These are phyloP conservation scores for Ogataea trehaloabstinens DNA, from an alignment of 805 yeast species.

Conservation along the genomic window DNA sequence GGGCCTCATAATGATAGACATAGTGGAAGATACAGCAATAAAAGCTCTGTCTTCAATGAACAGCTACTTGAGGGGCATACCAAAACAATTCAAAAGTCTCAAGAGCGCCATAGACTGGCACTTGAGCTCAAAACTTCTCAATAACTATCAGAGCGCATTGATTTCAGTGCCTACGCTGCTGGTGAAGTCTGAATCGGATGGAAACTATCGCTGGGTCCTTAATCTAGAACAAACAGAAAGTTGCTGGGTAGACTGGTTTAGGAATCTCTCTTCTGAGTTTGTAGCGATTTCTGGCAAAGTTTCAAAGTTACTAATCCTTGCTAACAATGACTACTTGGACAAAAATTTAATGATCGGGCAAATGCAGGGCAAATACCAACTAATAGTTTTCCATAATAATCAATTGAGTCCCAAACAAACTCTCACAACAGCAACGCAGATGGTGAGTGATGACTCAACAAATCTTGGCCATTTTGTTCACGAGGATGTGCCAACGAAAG, in stretches of 20 bases:
- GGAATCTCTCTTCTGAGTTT: constrained; percentile 55
- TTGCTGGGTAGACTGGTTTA: constrained; percentile 86
- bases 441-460: constrained; percentile 26
- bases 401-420: constrained; percentile 17
- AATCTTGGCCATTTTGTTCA: constrained; percentile 93
- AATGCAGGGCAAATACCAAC: constrained; percentile 96
- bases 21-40: constrained; percentile 90
- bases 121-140: constrained; percentile 50
- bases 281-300: constrained; percentile 36
- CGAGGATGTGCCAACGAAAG: constrained; percentile 77
- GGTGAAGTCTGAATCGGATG: constrained; percentile 15
- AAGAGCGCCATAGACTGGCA: constrained; percentile 82
- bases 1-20: constrained; percentile 82
- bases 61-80: constrained; percentile 62
- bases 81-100: constrained; percentile 51
- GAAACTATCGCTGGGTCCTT: constrained; percentile 53
- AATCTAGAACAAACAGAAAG: constrained; percentile 59
- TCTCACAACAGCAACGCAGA: constrained; percentile 25
- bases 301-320: constrained; percentile 72
- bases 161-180: constrained; percentile 78
- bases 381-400: constrained; percentile 62
- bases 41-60: constrained; percentile 67
- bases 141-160: constrained; percentile 59
- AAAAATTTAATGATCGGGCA: constrained; percentile 87
- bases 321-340: constrained; percentile 89